Evolutionary conservation across 176 grass and related monocot genomes (phyloP), one percentile per base, ranked within the genome.

Genomic region (Zoysia pacifica): DNA sequence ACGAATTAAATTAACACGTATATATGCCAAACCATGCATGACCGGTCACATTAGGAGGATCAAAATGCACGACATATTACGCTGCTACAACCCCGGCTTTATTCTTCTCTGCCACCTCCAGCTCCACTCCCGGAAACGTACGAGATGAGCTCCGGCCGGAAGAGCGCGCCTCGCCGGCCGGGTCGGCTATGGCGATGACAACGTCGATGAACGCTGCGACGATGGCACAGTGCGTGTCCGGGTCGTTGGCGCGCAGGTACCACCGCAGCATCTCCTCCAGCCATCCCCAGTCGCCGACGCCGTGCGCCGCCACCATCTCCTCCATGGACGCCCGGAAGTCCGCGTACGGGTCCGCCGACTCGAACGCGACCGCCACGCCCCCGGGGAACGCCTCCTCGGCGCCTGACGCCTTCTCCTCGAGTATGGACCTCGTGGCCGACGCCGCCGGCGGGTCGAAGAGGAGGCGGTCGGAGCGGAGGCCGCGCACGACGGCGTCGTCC

Each of bases 281-380:
- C 87, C 87, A 97, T 11, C 75, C 76, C 82, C 85, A 93, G 81
- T 84, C 80, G 48, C 85, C 83, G 18, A 83, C 64, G 14, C 93
- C 93, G 62, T 90, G 70, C 48, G 85, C 87, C 50, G 48, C 65
- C 68, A 97, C 87, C 93, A 97, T 97, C 86, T 90, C 90, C 64
- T 79, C 76, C 90, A 97, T 97, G 42, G 93, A 97, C 83, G 60
- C 78, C 20, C 85, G 80, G 78, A 97, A 97, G 79, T 97, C 93
- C 53, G 4, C 62, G 93, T 97, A 97, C 61, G 90, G 93, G 71
- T 97, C 87, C 18, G 82, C 85, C 65, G 93, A 97, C 72, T 93
- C 85, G 75, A 97, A 84, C 70, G 88, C 85, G 19, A 93, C 55
- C 20, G 93, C 90, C 74, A 90, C 73, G 54, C 85, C 78, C n/a